A percentile compares a stretch with the other conserved stretches of the same genome.
Conservation (phyloP, 2,329 filamentous ascomycete genomes). For the Furcasterigmium sp. region DNA sequence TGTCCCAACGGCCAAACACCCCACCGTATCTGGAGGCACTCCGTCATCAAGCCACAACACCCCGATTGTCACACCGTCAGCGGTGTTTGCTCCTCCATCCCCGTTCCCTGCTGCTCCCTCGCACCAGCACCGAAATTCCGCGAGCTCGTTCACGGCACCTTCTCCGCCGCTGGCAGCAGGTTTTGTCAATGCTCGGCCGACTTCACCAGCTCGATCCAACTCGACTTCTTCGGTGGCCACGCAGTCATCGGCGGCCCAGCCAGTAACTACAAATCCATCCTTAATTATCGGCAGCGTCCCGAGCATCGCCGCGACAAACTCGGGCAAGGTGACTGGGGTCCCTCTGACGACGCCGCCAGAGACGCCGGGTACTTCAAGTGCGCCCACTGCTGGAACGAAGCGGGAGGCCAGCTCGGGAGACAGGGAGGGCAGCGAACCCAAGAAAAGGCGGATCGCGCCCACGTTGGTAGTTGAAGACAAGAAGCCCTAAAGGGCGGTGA, state of each 20-base stretch:
- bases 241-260: slow-evolving; percentile 36
- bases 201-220: slow-evolving; percentile 79
- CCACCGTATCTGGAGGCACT: slow-evolving; percentile 29
- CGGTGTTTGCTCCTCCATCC: slow-evolving; percentile 55
- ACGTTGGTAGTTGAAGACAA: slow-evolving; percentile 42
- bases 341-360: slow-evolving; percentile 87
- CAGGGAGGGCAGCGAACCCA: slow-evolving; percentile 49
- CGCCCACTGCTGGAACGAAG: slow-evolving; percentile 39
- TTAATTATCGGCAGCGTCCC: slow-evolving; percentile 75
- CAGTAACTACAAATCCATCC: slow-evolving; percentile 68
- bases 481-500: not conserved
- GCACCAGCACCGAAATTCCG: slow-evolving; percentile 54
- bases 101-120: slow-evolving; percentile 39
- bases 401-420: slow-evolving; percentile 52
- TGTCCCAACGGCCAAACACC: slow-evolving; percentile 43
- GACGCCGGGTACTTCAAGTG: slow-evolving; percentile 56
- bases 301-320: slow-evolving; percentile 68
- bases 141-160: slow-evolving; percentile 51
- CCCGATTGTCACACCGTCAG: slow-evolving; percentile 65
- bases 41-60: slow-evolving; percentile 58
- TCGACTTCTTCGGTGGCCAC: slow-evolving; percentile 77
- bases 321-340: slow-evolving; percentile 55
- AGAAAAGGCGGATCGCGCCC: slow-evolving; percentile 67
- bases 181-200: slow-evolving; percentile 59
- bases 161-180: slow-evolving; percentile 54